Conservation (phyloP, 1,284 basidiomycete species). For the Wallemia mellicola region DNA sequence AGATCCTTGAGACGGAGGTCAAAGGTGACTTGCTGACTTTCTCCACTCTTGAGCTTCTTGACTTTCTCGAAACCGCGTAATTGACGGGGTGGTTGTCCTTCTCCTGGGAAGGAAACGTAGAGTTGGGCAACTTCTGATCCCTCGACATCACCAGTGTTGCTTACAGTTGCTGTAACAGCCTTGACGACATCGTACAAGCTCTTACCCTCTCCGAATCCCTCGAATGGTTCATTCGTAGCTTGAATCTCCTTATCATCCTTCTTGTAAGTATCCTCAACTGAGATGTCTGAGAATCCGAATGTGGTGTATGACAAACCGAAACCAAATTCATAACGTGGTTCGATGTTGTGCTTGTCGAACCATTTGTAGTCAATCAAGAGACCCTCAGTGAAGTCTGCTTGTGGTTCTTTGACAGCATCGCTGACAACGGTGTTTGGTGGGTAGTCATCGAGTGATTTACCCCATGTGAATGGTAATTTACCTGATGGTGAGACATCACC, state of each 20-base stretch:
- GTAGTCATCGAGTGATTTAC: slow-evolving; percentile 34
- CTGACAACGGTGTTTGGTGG: slow-evolving; percentile 11
- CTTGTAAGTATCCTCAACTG: slow-evolving; percentile 11
- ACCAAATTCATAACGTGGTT: slow-evolving; percentile 40
- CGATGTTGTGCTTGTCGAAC: slow-evolving; percentile 34
- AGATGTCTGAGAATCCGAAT: slow-evolving; percentile 33
- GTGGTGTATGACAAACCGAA: slow-evolving; percentile 56
- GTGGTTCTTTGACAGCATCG: slow-evolving; percentile 7
- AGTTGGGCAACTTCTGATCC: slow-evolving; percentile 20
- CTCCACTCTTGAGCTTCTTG: slow-evolving; percentile 11
- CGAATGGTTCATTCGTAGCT: neutral
- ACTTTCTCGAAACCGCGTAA: slow-evolving; percentile 16
- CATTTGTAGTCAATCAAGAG: slow-evolving; percentile 44
- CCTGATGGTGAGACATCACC: slow-evolving; percentile 41
- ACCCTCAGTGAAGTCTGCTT: slow-evolving; percentile 17
- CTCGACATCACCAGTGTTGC: slow-evolving; percentile 16
- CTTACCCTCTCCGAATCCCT: neutral
- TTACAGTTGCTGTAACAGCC: slow-evolving; percentile 14
- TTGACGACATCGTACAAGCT: slow-evolving; percentile 2
- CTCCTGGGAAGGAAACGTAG: slow-evolving; percentile 14
- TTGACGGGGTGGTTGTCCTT: slow-evolving; percentile 14
- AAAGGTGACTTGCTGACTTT: slow-evolving; percentile 12
- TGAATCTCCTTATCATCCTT: slow-evolving; percentile 1
- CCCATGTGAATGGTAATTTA: slow-evolving; percentile 50
- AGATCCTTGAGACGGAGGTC: slow-evolving; percentile 10